A percentile compares a stretch with the other conserved stretches of the same genome.
These are phyloP conservation scores for Cymbopogon flexuosus DNA, from an alignment of 202 grass and related monocot genomes.

Conservation along the genomic window DNA sequence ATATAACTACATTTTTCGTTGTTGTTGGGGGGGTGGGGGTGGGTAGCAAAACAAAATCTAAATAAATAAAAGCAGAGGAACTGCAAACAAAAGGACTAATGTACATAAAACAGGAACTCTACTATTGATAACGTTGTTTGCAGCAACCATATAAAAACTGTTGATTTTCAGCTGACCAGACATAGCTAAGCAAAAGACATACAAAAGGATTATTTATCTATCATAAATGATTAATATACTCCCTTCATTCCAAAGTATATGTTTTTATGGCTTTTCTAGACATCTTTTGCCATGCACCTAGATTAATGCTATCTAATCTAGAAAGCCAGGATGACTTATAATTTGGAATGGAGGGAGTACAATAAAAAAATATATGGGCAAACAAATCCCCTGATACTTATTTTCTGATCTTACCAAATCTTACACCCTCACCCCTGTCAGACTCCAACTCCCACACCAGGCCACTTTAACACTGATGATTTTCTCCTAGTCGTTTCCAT, in stretches of 20 bases:
- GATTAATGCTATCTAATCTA: not conserved
- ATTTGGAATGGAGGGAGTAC: no score
- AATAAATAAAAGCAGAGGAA: not conserved
- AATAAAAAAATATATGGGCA: not conserved
- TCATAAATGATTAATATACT: not conserved
- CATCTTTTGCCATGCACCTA: not conserved
- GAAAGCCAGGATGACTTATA: not conserved
- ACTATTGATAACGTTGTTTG: slow-evolving; percentile 7
- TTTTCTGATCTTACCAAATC: not conserved
- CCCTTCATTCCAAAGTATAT: not conserved
- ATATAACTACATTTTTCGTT: slow-evolving; percentile 5
- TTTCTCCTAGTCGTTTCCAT: not conserved
- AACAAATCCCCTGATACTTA: not conserved
- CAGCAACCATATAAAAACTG: not conserved
- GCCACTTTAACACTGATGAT: not conserved
- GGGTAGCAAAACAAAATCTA: not conserved
- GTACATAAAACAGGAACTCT: slow-evolving; percentile 1
- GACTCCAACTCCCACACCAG: not conserved
- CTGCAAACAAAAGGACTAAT: not conserved
- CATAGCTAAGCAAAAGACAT: not conserved
- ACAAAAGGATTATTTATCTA: not conserved
- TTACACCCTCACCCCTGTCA: not conserved
- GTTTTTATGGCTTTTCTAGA: not conserved
- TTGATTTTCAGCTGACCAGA: not conserved
- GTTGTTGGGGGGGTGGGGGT: no score